Evolutionary conservation across 306 rosid species (phyloP).

Genomic region (Carpinus viminea): DNA sequence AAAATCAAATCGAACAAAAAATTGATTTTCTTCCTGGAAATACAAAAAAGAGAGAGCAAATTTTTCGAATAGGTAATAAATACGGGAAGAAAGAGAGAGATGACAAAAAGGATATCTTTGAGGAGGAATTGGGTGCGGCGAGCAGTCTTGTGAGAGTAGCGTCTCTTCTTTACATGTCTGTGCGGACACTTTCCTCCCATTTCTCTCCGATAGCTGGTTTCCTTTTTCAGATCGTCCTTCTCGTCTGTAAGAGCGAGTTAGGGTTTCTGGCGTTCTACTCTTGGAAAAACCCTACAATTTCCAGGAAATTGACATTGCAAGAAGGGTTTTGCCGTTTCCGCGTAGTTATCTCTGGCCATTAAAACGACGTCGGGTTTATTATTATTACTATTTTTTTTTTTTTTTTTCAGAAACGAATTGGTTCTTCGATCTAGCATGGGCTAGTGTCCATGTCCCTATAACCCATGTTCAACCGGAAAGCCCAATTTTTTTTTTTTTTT

Average conservation of each 20-base stretch:
- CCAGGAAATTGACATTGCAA: neutral
- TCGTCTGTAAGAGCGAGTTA: constrained; percentile 13
- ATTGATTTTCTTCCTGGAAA: neutral
- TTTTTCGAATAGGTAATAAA: neutral
- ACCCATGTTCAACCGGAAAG: neutral
- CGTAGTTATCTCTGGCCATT: too few species aligned
- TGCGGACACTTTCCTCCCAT: constrained; percentile 99
- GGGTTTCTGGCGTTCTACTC: constrained; percentile 23
- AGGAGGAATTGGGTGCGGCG: constrained; percentile 70
- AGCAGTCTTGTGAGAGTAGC: constrained; percentile 72
- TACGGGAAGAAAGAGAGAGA: neutral
- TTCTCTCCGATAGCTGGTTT: constrained; percentile 21
- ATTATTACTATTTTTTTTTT: neutral
- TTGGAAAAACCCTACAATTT: neutral
- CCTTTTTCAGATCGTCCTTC: neutral
- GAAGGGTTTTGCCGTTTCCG: neutral
- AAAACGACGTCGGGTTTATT: neutral
- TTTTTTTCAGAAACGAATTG: neutral
- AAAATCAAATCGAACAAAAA: neutral
- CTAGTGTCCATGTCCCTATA: neutral
- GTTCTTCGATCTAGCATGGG: neutral
- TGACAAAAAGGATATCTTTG: constrained; percentile 67
- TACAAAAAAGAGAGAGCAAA: neutral
- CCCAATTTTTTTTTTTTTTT: neutral
- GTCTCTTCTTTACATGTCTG: constrained; percentile 76